Evolutionary conservation across 345 rosid genomes (phyloP).

Genomic region (Bruguiera gymnorhiza): DNA sequence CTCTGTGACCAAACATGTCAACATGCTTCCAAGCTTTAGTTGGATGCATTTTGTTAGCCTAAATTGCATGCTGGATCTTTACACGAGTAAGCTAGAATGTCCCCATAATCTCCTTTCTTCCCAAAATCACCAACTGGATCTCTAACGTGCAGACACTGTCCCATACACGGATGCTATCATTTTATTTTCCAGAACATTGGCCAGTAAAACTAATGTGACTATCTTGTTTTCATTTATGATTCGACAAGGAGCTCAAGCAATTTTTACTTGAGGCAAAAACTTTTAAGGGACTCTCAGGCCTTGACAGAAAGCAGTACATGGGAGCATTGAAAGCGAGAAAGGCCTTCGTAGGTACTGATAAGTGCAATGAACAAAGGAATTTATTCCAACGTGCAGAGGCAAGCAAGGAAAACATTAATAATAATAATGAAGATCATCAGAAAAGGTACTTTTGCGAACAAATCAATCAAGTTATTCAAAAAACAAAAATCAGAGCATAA

Average conservation of each 20-base stretch:
- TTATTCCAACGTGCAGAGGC: slow-evolving; percentile 48
- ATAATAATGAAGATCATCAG: not conserved
- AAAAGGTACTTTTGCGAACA: slow-evolving; percentile 30
- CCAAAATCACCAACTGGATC: not conserved
- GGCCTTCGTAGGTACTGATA: slow-evolving; percentile 39
- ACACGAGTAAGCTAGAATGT: slow-evolving; percentile 3
- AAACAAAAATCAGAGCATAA: slow-evolving; percentile 29
- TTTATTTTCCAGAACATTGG: not conserved
- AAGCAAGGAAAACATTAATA: slow-evolving; percentile 19
- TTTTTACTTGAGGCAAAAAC: slow-evolving; percentile 10
- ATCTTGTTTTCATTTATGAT: not conserved
- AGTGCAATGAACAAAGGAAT: slow-evolving; percentile 53
- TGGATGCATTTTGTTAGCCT: slow-evolving; percentile 8
- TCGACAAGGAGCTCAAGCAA: slow-evolving; percentile 12
- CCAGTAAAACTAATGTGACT: slow-evolving; percentile 4
- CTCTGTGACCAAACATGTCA: slow-evolving; percentile 16
- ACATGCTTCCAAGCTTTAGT: slow-evolving; percentile 7
- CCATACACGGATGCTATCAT: not conserved
- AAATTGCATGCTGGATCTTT: slow-evolving; percentile 10
- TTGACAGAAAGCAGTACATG: slow-evolving; percentile 23
- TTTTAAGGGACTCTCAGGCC: slow-evolving; percentile 30
- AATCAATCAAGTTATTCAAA: slow-evolving; percentile 31
- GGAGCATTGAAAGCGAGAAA: slow-evolving; percentile 42
- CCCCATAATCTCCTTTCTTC: slow-evolving; percentile 13
- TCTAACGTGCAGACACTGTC: slow-evolving; percentile 4